Conservation (phyloP, 306 rosid species). For the Corylus avellana region DNA sequence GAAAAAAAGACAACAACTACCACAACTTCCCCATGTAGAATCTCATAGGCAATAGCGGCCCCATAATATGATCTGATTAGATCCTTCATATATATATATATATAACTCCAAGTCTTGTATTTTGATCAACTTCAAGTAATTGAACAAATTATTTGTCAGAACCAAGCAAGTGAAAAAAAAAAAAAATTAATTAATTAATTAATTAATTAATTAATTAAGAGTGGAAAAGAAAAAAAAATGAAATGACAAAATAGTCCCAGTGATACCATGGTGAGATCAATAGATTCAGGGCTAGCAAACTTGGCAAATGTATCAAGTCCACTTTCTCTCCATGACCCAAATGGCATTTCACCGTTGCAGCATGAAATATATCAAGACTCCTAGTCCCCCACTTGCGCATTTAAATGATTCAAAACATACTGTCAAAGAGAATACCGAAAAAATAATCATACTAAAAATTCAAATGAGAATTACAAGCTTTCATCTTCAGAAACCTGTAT, state of each 20-base stretch:
- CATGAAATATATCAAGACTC: conserved; percentile 85
- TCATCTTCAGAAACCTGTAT: not conserved
- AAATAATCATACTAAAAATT: not conserved
- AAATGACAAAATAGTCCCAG: conserved; percentile 15
- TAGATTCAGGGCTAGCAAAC: conserved; percentile 79
- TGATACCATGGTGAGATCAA: conserved; percentile 79
- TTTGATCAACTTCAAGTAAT: conserved; percentile 89
- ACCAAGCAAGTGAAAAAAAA: conserved; percentile 20
- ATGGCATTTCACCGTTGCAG: conserved; percentile 79
- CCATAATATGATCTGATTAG: too few species aligned
- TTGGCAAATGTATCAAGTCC: conserved; percentile 84
- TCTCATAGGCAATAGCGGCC: too few species aligned
- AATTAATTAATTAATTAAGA: not conserved
- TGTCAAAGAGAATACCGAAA: conserved; percentile 13
- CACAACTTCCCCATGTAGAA: too few species aligned
- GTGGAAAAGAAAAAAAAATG: not conserved
- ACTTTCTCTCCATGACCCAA: conserved; percentile 92
- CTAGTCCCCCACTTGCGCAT: conserved; percentile 87
- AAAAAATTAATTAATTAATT: not conserved
- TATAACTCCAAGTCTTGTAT: conserved; percentile 60
- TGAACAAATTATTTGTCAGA: conserved; percentile 37
- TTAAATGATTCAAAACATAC: conserved; percentile 1
- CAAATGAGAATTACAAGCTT: not conserved
- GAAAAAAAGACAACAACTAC: too few species aligned
- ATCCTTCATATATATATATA: too few species aligned